Conservation (phyloP, 140 eudicot species). For the Flaveria floridana region DNA sequence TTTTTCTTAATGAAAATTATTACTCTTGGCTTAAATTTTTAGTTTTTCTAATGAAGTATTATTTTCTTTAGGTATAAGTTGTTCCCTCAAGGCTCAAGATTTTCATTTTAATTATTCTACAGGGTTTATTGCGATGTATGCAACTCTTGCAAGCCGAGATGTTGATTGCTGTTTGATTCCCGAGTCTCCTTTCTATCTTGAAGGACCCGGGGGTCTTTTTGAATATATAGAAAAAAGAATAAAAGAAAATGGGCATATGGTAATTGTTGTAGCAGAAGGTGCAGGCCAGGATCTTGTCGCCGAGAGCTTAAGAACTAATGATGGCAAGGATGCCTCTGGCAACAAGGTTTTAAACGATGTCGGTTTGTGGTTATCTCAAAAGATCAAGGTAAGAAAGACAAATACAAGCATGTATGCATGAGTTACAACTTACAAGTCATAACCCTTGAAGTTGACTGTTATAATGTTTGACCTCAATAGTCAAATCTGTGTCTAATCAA, state of each 20-base stretch:
- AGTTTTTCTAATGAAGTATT: not conserved
- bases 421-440: not conserved
- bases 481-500: slow-evolving; percentile 4
- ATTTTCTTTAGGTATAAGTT: not conserved
- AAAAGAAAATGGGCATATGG: slow-evolving; percentile 91
- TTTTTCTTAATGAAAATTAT: not conserved
- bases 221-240: slow-evolving; percentile 75
- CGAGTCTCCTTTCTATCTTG: slow-evolving; percentile 92
- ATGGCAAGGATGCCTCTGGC: slow-evolving; percentile 70
- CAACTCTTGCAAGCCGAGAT: slow-evolving; percentile 94
- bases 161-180: slow-evolving; percentile 97
- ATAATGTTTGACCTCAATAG: slow-evolving; percentile 14
- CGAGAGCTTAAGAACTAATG: slow-evolving; percentile 41
- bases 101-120: not conserved
- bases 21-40: not conserved
- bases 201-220: slow-evolving; percentile 88
- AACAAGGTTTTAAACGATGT: slow-evolving; percentile 73
- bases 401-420: slow-evolving; percentile 11
- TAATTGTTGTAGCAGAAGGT: slow-evolving; percentile 96
- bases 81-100: not conserved
- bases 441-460: not conserved
- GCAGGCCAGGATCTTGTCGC: slow-evolving; percentile 80
- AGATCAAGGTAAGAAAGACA: slow-evolving; percentile 56
- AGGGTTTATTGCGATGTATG: slow-evolving; percentile 99
- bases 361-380: slow-evolving; percentile 88